Base-by-base conservation (phyloP, 192 early-diverging fungal species). In the Coemansia sp. region DNA sequence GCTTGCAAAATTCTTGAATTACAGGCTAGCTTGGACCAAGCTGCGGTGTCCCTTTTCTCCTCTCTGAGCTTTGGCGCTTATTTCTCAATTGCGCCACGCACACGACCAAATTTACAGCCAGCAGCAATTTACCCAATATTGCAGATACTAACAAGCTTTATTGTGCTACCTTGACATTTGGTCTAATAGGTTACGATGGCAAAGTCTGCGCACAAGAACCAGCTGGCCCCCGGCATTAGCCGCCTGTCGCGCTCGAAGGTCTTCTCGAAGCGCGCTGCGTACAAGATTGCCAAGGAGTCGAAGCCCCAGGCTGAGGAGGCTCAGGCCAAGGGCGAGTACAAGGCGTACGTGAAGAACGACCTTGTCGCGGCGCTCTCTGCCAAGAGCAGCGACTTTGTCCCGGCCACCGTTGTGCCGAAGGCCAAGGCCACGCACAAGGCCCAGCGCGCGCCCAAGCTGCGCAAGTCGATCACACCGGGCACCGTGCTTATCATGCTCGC, bases 401-500 rank as follows among this genome's bases (percentile, higher is more conserved):
- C 91, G 25, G 94, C 93, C 68, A 91, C 89, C 68, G 93, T 95
- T 71, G 86, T 87, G 62, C 83, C 85, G 47, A 56, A 71, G 56
- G 87, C 90, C 80, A 94, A 92, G 88, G 78, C 78, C 56, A 79
- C 83, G 65, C 89, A 93, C 81, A 92, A 92, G 89, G 64, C 85
- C 53, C 65, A 82, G 68, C 84, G 87, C 71, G 68, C 84, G 51
- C 81, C 83, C 48, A 76, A 82, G 59, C 88, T 97, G 77, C 95
- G 97, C 82, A 62, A 82, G 62, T 83, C 90, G 80, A 97, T 99
- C 85, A 95, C 92, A 58, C 92, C 97, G 68, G 97, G 97, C 55
- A 94, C 97, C 80, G 90, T 99, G 63, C 84, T 98, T 48, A 98
- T 99, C 69, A 86, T 99, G 62, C 84, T 99, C 59, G 81, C 89